phyloP scores from a whole-genome alignment of 2,329 filamentous ascomycete genomes.

The Periconia digitata region DNA sequence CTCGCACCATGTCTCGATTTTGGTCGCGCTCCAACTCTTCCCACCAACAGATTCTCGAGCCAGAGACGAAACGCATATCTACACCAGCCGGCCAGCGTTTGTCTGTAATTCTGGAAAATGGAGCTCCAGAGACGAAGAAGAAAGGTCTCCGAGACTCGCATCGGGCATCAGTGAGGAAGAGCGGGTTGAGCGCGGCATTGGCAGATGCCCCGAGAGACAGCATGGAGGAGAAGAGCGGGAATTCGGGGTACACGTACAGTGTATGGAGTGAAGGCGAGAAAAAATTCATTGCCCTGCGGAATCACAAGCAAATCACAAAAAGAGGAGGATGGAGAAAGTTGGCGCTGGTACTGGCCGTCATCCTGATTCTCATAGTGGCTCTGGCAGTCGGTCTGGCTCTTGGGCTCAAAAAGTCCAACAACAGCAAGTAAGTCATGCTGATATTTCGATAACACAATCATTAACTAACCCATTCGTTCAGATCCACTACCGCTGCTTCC shows the following conservation, averaged over 20 bases:
- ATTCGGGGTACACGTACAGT: constrained; percentile 37
- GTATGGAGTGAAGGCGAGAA: constrained; percentile 41
- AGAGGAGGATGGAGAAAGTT: constrained; percentile 45
- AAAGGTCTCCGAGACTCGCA: constrained; percentile 16
- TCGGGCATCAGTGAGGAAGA: constrained; percentile 22
- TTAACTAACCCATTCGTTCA: neutral
- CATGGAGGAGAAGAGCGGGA: constrained; percentile 25
- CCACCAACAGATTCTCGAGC: constrained; percentile 29
- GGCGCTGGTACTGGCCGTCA: constrained; percentile 34
- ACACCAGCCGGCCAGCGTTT: constrained; percentile 46
- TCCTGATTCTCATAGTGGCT: constrained; percentile 41
- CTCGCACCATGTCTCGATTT: constrained; percentile 27
- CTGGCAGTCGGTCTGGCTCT: constrained; percentile 43
- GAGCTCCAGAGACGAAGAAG: constrained; percentile 13
- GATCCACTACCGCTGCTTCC: neutral
- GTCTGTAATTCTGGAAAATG: constrained; percentile 44
- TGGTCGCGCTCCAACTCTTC: constrained; percentile 24
- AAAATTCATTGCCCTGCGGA: constrained; percentile 31
- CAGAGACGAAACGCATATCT: constrained; percentile 45
- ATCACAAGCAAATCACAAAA: constrained; percentile 27
- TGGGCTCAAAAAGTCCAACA: constrained; percentile 39
- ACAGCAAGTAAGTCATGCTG: constrained; percentile 20
- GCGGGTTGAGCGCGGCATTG: constrained; percentile 24
- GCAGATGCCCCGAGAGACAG: constrained; percentile 35
- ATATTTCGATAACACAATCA: neutral